phyloP scores from a whole-genome alignment of 164 flowering plant genomes.

The Vitis rupestris region DNA sequence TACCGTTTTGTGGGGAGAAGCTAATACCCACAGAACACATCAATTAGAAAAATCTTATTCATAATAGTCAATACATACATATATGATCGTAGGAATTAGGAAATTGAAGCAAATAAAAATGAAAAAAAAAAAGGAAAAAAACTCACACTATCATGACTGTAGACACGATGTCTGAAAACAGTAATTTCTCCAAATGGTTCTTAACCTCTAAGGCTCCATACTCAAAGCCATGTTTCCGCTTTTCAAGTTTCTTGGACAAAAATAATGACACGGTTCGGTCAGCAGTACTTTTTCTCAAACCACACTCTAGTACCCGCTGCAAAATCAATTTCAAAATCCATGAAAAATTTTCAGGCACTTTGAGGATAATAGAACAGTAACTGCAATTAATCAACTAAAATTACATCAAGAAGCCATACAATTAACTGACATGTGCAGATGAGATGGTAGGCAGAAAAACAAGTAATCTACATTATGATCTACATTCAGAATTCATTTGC shows the following conservation, averaged over 20 bases:
- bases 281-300: conserved; percentile 37
- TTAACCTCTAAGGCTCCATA: conserved; percentile 80
- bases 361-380: background rate
- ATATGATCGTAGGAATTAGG: too few relatives aligned
- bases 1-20: background rate
- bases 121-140: conserved; percentile 3
- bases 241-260: conserved; percentile 62
- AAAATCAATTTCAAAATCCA: conserved; percentile 13
- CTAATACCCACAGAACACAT: too few relatives aligned
- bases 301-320: conserved; percentile 75
- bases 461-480: background rate
- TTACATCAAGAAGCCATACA: background rate
- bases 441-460: background rate
- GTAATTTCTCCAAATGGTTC: conserved; percentile 63
- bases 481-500: too few relatives aligned
- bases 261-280: conserved; percentile 58
- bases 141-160: conserved; percentile 58
- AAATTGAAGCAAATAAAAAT: background rate
- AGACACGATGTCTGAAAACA: conserved; percentile 64
- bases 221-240: conserved; percentile 65
- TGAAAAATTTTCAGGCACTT: background rate
- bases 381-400: background rate
- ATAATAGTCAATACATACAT: too few relatives aligned
- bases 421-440: background rate
- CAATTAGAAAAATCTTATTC: too few relatives aligned